Conservation (phyloP, 2,329 filamentous ascomycete genomes). For the Aspergillus pseudoterreus region DNA sequence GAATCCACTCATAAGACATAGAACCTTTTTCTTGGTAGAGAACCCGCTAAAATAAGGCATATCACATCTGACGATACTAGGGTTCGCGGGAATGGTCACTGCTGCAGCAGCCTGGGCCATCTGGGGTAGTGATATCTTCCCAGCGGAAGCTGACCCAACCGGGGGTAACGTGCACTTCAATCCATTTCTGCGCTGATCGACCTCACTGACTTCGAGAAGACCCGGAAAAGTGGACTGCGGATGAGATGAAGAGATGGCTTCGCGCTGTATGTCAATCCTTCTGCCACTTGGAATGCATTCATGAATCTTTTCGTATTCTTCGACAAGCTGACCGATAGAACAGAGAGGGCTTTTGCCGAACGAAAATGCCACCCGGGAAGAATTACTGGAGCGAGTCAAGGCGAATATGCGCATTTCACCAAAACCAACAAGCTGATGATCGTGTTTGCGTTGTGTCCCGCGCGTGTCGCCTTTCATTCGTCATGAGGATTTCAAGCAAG, state of each 20-base stretch:
- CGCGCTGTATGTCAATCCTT: constrained; percentile 59
- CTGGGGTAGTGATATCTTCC: constrained; percentile 83
- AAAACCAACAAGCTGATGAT: constrained; percentile 12
- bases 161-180: constrained; percentile 52
- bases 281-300: no score
- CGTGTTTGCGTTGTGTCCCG: background rate
- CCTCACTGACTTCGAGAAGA: constrained; percentile 39
- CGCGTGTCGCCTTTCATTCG: background rate
- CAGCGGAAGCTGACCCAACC: constrained; percentile 68
- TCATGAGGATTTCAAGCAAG: background rate
- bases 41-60: background rate
- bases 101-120: constrained; percentile 80
- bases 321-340: constrained; percentile 6
- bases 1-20: constrained; percentile 32
- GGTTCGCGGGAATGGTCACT: constrained; percentile 77
- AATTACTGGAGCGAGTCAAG: constrained; percentile 65
- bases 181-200: constrained; percentile 7
- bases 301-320: no score
- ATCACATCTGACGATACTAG: constrained; percentile 40
- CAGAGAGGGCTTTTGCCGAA: constrained; percentile 64
- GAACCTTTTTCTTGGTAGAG: constrained; percentile 66
- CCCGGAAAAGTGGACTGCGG: constrained; percentile 69
- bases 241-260: constrained; percentile 79
- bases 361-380: constrained; percentile 56
- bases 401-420: constrained; percentile 58